Evolutionary conservation across 1,139 yeast species (phyloP).

Genomic region (Debaryomycetaceae sp.): DNA sequence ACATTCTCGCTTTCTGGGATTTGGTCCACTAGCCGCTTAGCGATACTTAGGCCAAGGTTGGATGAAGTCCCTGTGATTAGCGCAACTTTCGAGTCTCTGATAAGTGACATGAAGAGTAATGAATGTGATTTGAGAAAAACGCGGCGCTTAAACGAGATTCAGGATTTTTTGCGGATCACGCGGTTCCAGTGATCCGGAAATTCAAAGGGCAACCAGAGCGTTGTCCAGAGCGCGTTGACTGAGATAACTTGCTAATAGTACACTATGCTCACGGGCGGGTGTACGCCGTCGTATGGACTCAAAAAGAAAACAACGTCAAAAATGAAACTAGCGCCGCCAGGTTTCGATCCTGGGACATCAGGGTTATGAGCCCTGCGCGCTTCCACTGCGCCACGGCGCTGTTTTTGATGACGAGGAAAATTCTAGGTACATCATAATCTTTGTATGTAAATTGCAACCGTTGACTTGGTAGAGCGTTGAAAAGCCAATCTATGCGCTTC

Average conservation of each 20-base stretch:
- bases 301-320: too few relatives aligned
- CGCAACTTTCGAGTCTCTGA: constrained; percentile 21
- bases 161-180: too few relatives aligned
- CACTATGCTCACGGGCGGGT: not conserved
- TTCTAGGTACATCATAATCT: too few relatives aligned
- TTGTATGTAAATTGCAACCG: too few relatives aligned
- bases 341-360: constrained; percentile 99
- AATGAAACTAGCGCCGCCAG: constrained; percentile 87
- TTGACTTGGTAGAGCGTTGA: too few relatives aligned
- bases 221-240: too few relatives aligned
- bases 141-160: too few relatives aligned
- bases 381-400: constrained; percentile 98
- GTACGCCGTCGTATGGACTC: not conserved
- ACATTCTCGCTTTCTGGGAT: constrained; percentile 42
- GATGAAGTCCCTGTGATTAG: constrained; percentile 44
- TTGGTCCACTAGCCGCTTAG: constrained; percentile 60
- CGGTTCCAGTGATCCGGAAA: too few relatives aligned
- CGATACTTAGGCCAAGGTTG: constrained; percentile 78
- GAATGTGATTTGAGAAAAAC: not conserved
- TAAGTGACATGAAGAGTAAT: constrained; percentile 6
- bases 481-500: too few relatives aligned
- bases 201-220: too few relatives aligned
- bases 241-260: too few relatives aligned
- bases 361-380: constrained; percentile 99
- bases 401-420: too few relatives aligned